Base-by-base conservation (phyloP, 2,329 filamentous ascomycete genomes). In the Didymella sp. region DNA sequence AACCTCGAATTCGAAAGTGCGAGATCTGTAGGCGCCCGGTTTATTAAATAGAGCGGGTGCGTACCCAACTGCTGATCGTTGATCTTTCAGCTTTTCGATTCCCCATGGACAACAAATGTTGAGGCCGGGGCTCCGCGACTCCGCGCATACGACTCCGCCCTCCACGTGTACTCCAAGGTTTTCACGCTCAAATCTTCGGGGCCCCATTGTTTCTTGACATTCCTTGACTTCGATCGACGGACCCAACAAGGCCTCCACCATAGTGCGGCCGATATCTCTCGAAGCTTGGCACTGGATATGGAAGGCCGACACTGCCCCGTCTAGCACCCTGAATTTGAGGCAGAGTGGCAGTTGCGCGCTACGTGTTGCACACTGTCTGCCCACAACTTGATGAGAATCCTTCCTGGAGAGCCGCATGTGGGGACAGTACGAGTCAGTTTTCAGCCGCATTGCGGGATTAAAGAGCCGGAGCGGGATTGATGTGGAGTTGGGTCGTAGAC, bases 391-490 rank as follows among this genome's bases (percentile, higher is more conserved):
- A 41, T 19, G 9, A 43, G 28, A 48, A 31, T 31, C 15, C n/a
- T 52, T 31, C 42, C 30, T 27, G 24, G 6, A 57, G 38, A 53
- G 49, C 37, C 45, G 40, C 44, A 53, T 28, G 45, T 50, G 49
- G 55, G 30, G 45, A 28, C 21, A 4, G n/a, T 21, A 41, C 50
- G 55, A 58, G 55, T 58, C 55, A 58, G 25, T 46, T 38, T 50
- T 58, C 30, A 58, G 55, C 55, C 55, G 55, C 55, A 58, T 50
- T 53, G 55, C 55, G 55, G 50, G 55, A 50, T 53, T 58, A 50
- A 58, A 49, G 54, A 58, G 50, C 28, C 22, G 55, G 49, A 50
- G 55, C 35, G 27, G 50, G 41, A 50, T 52, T 51, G 37, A 40
- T 57, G 55, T 58, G 55, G 55, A 58, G 55, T 44, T 52, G 40